Evolutionary conservation across 2,329 filamentous ascomycete genomes (phyloP).

Genomic region (Corynespora cassiicola): DNA sequence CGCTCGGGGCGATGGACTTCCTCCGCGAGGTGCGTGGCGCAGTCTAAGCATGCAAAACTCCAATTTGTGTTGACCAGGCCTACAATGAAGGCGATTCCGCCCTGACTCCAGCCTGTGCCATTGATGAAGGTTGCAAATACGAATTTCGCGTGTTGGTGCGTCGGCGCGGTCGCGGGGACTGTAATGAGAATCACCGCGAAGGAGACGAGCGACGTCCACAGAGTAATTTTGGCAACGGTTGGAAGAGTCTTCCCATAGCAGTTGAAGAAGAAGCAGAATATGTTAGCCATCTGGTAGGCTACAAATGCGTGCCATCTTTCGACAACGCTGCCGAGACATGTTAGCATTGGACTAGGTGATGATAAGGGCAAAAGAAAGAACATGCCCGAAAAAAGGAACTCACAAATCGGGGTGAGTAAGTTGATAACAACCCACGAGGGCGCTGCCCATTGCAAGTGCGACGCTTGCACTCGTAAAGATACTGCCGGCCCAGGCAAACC

Average conservation of each 20-base stretch:
- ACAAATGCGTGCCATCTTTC: constrained; percentile 49
- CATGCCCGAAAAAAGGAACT: constrained; percentile 24
- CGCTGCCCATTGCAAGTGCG: constrained; percentile 56
- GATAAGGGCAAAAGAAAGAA: not conserved
- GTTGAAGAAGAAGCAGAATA: constrained; percentile 58
- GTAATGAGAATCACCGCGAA: constrained; percentile 58
- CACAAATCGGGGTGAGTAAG: constrained; percentile 60
- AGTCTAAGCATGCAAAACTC: constrained; percentile 59
- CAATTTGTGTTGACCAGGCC: constrained; percentile 60
- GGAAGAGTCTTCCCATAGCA: constrained; percentile 48
- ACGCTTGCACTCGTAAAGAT: constrained; percentile 63
- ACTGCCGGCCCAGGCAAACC: constrained; percentile 61
- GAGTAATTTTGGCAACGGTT: constrained; percentile 49
- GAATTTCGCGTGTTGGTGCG: constrained; percentile 54
- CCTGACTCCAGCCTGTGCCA: constrained; percentile 55
- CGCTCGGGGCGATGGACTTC: constrained; percentile 56
- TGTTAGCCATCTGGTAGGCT: constrained; percentile 55
- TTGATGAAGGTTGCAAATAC: constrained; percentile 62
- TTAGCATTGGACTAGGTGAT: not conserved
- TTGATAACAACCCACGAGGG: constrained; percentile 59
- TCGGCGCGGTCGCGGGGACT: constrained; percentile 52
- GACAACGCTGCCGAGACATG: constrained; percentile 28
- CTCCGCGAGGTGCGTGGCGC: constrained; percentile 59
- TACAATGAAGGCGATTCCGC: constrained; percentile 59
- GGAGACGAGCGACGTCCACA: constrained; percentile 56